A percentile compares a stretch with the other conserved stretches of the same genome.
Evolutionary conservation across 768 basidiomycete species (phyloP).

Genomic region (Psilocybe subaeruginosa): DNA sequence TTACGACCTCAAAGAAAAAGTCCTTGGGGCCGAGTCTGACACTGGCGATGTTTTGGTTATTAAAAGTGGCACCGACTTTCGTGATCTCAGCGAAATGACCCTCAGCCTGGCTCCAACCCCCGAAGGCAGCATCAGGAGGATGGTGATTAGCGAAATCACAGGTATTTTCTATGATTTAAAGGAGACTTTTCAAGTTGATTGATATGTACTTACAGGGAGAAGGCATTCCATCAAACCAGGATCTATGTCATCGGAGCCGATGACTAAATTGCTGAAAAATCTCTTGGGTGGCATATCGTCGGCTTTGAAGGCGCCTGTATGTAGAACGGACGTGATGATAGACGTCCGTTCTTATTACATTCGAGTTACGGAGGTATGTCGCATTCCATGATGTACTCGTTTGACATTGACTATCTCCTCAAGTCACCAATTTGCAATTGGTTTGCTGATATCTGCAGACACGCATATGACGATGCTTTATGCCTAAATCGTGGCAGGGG

Average conservation of each 20-base stretch:
- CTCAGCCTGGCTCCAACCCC: conserved; percentile 66
- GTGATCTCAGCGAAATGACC: conserved; percentile 77
- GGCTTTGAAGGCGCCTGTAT: conserved; percentile 76
- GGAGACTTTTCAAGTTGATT: not conserved
- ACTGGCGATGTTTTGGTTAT: conserved; percentile 71
- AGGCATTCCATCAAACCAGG: conserved; percentile 64
- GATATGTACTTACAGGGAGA: conserved; percentile 49
- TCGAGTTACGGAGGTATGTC: conserved; percentile 67
- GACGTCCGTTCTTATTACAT: conserved; percentile 79
- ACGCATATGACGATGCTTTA: conserved; percentile 78
- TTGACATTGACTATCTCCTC: not conserved
- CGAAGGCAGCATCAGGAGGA: conserved; percentile 62
- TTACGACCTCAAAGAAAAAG: conserved; percentile 52
- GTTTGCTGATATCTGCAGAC: conserved; percentile 83
- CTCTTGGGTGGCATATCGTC: conserved; percentile 71
- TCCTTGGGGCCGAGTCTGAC: conserved; percentile 74
- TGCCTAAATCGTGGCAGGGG: conserved; percentile 60
- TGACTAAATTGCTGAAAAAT: conserved; percentile 61
- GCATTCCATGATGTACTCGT: not conserved
- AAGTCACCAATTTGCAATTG: conserved; percentile 78
- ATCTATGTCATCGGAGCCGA: conserved; percentile 53
- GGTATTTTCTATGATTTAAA: conserved; percentile 39
- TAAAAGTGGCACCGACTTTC: conserved; percentile 91
- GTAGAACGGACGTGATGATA: conserved; percentile 65
- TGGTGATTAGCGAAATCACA: conserved; percentile 61